Evolutionary conservation across 2,329 filamentous ascomycete genomes (phyloP).

Genomic region (Ophiognomonia clavigignenti-juglandacearum): DNA sequence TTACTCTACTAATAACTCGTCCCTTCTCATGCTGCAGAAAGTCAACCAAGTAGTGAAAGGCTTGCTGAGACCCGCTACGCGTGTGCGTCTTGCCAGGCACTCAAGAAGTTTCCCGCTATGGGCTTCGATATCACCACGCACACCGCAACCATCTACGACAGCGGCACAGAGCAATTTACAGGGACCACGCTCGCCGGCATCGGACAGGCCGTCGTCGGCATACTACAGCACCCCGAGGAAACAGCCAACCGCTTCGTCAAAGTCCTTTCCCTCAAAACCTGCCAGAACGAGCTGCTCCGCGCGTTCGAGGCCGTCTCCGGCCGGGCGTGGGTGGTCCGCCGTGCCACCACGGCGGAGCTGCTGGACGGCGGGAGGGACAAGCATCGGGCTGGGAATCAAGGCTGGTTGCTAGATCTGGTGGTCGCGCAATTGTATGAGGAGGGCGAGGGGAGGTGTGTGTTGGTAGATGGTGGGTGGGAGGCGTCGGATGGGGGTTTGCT

Average conservation of each 20-base stretch:
- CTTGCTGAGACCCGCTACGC: too few species aligned
- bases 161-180: slow-evolving; percentile 44
- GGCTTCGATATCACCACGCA: slow-evolving; percentile 23
- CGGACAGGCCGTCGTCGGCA: slow-evolving; percentile 41
- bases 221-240: slow-evolving; percentile 43
- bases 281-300: slow-evolving; percentile 15
- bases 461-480: slow-evolving; percentile 19
- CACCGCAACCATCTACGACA: slow-evolving; percentile 39
- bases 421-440: slow-evolving; percentile 26
- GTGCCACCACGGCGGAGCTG: background rate
- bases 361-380: slow-evolving; percentile 17
- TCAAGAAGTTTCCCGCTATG: slow-evolving; percentile 22
- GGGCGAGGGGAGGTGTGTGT: slow-evolving; percentile 23
- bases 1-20: too few species aligned
- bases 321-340: slow-evolving; percentile 20
- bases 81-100: slow-evolving; percentile 15
- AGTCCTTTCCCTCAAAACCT: slow-evolving; percentile 32
- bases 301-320: slow-evolving; percentile 21
- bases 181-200: slow-evolving; percentile 42
- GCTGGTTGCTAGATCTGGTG: slow-evolving; percentile 25
- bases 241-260: slow-evolving; percentile 48
- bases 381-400: slow-evolving; percentile 16
- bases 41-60: too few species aligned
- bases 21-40: too few species aligned
- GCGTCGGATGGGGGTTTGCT: slow-evolving; percentile 23